Evolutionary conservation across 257 asterid species (phyloP).

Genomic region (Solanum etuberosum): DNA sequence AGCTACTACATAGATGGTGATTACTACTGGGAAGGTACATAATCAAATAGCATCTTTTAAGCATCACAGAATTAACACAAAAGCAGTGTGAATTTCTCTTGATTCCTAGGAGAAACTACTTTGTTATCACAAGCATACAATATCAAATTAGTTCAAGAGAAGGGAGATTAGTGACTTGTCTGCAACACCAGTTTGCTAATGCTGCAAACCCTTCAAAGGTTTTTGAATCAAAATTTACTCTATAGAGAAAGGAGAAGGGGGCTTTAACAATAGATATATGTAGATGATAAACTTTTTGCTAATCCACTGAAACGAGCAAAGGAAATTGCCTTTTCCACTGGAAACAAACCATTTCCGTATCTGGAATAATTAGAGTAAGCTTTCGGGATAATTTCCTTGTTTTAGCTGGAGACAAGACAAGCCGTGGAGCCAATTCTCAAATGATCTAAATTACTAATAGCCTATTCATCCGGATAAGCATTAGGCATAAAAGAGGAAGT

Average conservation of each 20-base stretch:
- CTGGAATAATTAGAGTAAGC: neutral
- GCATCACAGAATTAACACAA: neutral
- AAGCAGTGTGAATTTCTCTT: neutral
- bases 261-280: neutral
- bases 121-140: neutral
- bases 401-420: neutral
- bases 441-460: neutral
- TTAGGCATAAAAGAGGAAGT: neutral
- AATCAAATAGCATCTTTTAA: neutral
- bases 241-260: neutral
- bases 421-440: neutral
- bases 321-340: neutral
- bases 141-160: neutral
- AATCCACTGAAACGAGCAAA: neutral
- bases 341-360: neutral
- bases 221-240: neutral
- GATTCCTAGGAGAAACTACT: neutral
- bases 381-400: neutral
- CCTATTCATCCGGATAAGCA: neutral
- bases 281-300: neutral
- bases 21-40: neutral
- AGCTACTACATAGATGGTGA: neutral
- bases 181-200: neutral
- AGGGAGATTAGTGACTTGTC: neutral
- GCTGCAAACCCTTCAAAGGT: neutral